Percentiles rank a stretch among this genome's conserved stretches.
Evolutionary conservation across 805 yeast genomes (phyloP).

Genomic region (Candida alai): DNA sequence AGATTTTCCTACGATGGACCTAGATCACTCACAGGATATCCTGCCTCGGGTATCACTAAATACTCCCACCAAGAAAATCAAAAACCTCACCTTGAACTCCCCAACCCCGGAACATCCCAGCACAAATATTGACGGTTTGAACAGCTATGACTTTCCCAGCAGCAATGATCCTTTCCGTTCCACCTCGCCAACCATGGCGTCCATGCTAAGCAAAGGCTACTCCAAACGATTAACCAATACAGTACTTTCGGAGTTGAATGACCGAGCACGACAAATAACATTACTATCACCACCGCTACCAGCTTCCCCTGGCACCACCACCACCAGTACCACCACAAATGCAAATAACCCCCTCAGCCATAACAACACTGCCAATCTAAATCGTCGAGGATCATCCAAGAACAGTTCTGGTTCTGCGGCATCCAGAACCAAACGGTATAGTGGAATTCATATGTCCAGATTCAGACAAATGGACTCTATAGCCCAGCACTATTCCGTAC

Average conservation of each 20-base stretch:
- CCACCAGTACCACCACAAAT: slow-evolving; percentile 2
- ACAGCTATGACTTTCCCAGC: no score
- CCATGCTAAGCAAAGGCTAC: slow-evolving; percentile 44
- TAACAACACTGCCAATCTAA: no score
- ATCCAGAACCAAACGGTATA: slow-evolving; percentile 27
- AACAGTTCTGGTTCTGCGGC: no score
- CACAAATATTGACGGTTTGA: slow-evolving; percentile 9
- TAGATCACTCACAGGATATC: no score
- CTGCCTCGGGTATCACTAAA: slow-evolving; percentile 25
- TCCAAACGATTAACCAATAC: slow-evolving; percentile 44
- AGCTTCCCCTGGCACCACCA: slow-evolving; percentile 1
- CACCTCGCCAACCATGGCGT: slow-evolving; percentile 8
- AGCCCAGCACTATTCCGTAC: slow-evolving; percentile 43
- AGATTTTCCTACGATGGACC: no score
- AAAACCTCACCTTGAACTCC: slow-evolving; percentile 28
- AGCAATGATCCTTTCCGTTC: slow-evolving; percentile 6
- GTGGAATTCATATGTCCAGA: slow-evolving; percentile 30
- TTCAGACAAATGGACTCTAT: slow-evolving; percentile 48
- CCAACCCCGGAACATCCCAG: slow-evolving; percentile 18
- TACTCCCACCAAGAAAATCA: slow-evolving; percentile 40
- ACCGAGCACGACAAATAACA: slow-evolving; percentile 37
- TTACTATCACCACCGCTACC: slow-evolving; percentile 2
- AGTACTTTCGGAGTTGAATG: slow-evolving; percentile 43
- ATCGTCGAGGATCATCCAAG: no score
- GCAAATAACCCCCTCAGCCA: background rate